phyloP scores from a whole-genome alignment of 257 asterid species.

The Plantago major region DNA sequence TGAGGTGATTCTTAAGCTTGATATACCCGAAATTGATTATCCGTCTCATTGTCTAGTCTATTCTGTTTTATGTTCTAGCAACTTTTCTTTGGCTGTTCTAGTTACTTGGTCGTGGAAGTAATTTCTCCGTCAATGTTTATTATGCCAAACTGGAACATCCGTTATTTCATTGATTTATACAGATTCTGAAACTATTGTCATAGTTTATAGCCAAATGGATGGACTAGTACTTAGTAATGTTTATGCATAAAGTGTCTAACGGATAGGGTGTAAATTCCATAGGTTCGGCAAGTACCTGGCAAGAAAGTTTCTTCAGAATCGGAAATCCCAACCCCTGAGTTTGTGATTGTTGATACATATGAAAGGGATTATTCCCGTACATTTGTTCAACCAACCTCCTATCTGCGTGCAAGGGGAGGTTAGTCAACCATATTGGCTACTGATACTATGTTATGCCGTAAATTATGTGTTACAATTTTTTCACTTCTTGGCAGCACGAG shows the following conservation, averaged over 20 bases:
- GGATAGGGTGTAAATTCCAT: slow-evolving; percentile 4
- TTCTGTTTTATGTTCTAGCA: too few relatives aligned
- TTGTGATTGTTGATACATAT: slow-evolving; percentile 83
- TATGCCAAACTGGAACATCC: too few relatives aligned
- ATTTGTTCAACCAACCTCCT: slow-evolving; percentile 79
- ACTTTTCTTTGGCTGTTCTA: too few relatives aligned
- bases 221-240: too few relatives aligned
- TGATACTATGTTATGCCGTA: slow-evolving; percentile 8
- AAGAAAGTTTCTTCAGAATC: slow-evolving; percentile 52
- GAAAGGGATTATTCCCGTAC: slow-evolving; percentile 94
- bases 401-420: slow-evolving; percentile 97
- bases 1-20: slow-evolving; percentile 45
- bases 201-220: too few relatives aligned
- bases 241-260: background rate
- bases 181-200: too few relatives aligned
- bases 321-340: slow-evolving; percentile 97
- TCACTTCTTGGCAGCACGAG: slow-evolving; percentile 60
- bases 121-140: too few relatives aligned
- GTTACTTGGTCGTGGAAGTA: too few relatives aligned
- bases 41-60: background rate
- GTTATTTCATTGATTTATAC: too few relatives aligned
- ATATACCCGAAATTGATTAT: too few relatives aligned
- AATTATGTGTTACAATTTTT: slow-evolving; percentile 17
- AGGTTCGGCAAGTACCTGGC: slow-evolving; percentile 66
- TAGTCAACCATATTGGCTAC: slow-evolving; percentile 20